These are phyloP conservation scores for Penicillium crustosum DNA, from an alignment of 2,329 filamentous ascomycete species.

Conservation along the genomic window DNA sequence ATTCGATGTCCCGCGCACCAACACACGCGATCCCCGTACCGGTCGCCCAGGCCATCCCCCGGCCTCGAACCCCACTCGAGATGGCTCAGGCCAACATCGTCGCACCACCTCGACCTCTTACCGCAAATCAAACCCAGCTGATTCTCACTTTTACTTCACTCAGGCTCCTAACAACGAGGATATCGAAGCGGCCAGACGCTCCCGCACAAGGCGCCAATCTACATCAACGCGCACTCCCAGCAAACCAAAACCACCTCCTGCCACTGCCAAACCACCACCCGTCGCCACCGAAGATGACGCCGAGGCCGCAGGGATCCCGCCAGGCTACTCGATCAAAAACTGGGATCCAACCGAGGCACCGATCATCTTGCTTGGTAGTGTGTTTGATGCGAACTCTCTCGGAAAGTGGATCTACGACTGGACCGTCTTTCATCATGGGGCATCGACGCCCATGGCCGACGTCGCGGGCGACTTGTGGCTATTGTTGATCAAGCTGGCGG, in stretches of 20 bases:
- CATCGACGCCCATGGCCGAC: conserved; percentile 79
- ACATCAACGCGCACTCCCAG: conserved; percentile 50
- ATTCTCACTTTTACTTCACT: conserved; percentile 53
- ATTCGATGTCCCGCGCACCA: conserved; percentile 48
- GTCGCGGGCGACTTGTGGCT: conserved; percentile 95
- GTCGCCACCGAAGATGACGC: conserved; percentile 67
- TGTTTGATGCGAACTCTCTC: conserved; percentile 95
- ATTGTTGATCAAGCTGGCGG: conserved; percentile 86
- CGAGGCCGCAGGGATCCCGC: conserved; percentile 67
- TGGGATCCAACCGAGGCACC: conserved; percentile 95
- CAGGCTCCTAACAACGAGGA: conserved; percentile 60
- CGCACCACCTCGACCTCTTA: conserved; percentile 38
- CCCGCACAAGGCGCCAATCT: conserved; percentile 56
- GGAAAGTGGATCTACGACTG: conserved; percentile 99
- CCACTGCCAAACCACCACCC: conserved; percentile 41
- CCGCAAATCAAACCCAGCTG: conserved; percentile 47
- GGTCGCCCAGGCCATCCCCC: conserved; percentile 25
- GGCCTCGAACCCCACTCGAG: conserved; percentile 24
- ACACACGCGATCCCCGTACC: conserved; percentile 47
- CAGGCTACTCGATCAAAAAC: conserved; percentile 93
- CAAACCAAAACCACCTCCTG: conserved; percentile 43
- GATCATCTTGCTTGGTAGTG: conserved; percentile 89
- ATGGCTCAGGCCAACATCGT: conserved; percentile 19
- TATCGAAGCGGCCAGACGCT: conserved; percentile 47
- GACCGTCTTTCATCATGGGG: conserved; percentile 88